Base-by-base conservation (phyloP, 345 rosid species). In the Pelargonium nanum region DNA sequence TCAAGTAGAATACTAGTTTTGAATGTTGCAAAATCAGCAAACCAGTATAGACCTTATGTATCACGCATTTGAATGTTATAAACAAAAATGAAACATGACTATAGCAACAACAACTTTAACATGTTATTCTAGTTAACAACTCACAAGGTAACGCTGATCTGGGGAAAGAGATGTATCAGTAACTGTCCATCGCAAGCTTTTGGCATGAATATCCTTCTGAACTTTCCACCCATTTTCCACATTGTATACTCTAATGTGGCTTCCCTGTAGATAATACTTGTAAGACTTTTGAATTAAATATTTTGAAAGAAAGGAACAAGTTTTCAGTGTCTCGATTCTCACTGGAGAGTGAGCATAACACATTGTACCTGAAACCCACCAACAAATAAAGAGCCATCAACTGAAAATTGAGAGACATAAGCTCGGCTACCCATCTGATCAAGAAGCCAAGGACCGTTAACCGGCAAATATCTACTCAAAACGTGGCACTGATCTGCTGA, bases 91-190 rank as follows among this genome's bases (percentile, higher is more conserved):
- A n/a, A n/a, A n/a, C n/a, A n/a, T n/a, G n/a, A n/a, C n/a, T n/a
- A n/a, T 40, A 40, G 48, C 48, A 12, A 40, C 15, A 2, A 2
- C 48, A 40, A 2, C 15, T 40, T 40, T 6, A 40, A 12, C 17
- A 17, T 6, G 13, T 40, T 40, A 40, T 17, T 40, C 15, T 28
- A 32, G 20, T 24, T 30, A 22, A 24, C 57, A 53, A 66, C 82
- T 75, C 74, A 85, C 87, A 57, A 85, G 87, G 60, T 66, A 73
- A 15, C 67, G 83, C 55, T 68, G 85, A 72, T 85, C 87, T 6
- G 91, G 85, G 19, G 87, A 85, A 61, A 85, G 82, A 67, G 75
- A 75, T 22, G 88, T 71, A 79, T 85, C 91, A 2, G 88, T 85
- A 62, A 80, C 71, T 4, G 88, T 82, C 91, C 91, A 85, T 26